A percentile compares a stretch with the other conserved stretches of the same genome.
phyloP scores from a whole-genome alignment of 495 filamentous ascomycete genomes.

The Aspergillus biplanus region DNA sequence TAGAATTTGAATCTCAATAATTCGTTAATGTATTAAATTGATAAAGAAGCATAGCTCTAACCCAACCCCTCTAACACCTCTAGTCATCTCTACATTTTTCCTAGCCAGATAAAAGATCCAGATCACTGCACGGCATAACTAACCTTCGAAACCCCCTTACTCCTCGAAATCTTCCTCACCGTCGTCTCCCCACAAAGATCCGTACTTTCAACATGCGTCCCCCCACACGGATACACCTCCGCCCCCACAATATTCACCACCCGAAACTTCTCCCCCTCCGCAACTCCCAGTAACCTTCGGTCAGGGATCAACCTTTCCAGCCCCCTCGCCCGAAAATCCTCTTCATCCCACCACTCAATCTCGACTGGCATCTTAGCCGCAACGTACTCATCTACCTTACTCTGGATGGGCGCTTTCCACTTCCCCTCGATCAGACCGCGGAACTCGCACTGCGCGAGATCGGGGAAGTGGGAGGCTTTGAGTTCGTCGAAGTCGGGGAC shows the following conservation, averaged over 20 bases:
- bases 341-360: conserved; percentile 63
- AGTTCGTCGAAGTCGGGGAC: conserved; percentile 57
- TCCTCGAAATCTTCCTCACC: conserved; percentile 63
- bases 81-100: too few relatives aligned
- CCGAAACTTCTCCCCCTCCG: conserved; percentile 52
- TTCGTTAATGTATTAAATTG: too few relatives aligned
- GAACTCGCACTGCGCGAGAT: conserved; percentile 62
- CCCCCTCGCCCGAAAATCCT: conserved; percentile 45
- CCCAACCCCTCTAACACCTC: too few relatives aligned
- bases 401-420: conserved; percentile 60
- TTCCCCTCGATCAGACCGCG: conserved; percentile 61
- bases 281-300: conserved; percentile 35
- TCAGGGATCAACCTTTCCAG: conserved; percentile 55
- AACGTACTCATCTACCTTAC: conserved; percentile 54
- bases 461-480: conserved; percentile 67
- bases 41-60: not conserved
- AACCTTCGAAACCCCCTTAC: conserved; percentile 58
- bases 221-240: conserved; percentile 66
- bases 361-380: conserved; percentile 54
- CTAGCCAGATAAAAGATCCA: too few relatives aligned
- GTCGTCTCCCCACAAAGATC: conserved; percentile 54
- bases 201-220: conserved; percentile 63
- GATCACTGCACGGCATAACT: conserved; percentile 40
- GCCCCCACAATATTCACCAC: conserved; percentile 61
- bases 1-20: too few relatives aligned